Evolutionary conservation across 23 red algal genomes (phyloP).

Genomic region (Cyanidiococcus yangmingshanensis): DNA sequence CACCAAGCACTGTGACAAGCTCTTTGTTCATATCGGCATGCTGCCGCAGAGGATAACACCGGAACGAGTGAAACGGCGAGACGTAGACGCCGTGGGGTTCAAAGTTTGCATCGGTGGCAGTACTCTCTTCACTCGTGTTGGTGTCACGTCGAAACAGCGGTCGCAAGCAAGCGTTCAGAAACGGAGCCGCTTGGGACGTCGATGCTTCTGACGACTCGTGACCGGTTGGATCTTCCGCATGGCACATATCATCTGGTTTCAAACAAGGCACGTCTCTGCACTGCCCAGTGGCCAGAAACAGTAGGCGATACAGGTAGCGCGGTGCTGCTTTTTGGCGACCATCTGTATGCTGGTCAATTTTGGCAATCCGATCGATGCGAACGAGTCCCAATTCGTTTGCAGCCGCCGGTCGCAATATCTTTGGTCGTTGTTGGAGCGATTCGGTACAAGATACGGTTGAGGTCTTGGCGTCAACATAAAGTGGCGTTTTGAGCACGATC

Average conservation of each 20-base stretch:
- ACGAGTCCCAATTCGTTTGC: not conserved
- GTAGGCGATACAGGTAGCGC: not conserved
- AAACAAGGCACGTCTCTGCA: no score
- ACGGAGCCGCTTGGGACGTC: not conserved
- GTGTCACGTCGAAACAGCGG: not conserved
- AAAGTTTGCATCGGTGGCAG: not conserved
- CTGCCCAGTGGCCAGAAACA: not conserved
- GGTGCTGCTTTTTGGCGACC: no score
- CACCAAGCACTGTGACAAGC: constrained; percentile 7
- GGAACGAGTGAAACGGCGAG: not conserved
- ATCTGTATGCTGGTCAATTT: not conserved
- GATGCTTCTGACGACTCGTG: not conserved
- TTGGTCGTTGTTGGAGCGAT: not conserved
- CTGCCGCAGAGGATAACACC: not conserved
- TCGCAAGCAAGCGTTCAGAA: not conserved
- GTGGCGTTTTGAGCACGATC: not conserved
- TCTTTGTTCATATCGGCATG: not conserved
- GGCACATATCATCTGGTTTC: no score
- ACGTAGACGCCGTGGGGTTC: not conserved
- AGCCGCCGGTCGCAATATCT: not conserved
- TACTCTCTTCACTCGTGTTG: not conserved
- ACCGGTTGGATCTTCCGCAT: no score
- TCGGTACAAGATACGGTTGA: not conserved
- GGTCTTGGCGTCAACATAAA: not conserved
- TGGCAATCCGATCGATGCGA: not conserved